Conservation (phyloP, 805 yeast species). For the Saturnispora hagleri region DNA sequence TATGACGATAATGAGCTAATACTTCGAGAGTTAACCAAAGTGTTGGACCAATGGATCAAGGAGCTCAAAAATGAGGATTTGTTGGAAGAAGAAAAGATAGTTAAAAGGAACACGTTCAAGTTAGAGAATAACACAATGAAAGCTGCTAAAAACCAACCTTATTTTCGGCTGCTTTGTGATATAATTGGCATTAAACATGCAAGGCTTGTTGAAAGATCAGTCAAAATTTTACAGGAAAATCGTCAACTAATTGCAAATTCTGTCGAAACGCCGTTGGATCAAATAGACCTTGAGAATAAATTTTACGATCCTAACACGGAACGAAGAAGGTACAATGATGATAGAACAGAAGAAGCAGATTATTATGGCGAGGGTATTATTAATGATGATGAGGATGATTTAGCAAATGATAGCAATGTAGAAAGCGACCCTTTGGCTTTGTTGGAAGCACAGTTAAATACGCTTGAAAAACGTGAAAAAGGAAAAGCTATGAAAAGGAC, state of each 20-base stretch:
- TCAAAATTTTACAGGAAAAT: constrained; percentile 8
- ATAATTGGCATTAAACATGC: constrained; percentile 18
- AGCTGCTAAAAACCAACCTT: constrained; percentile 10
- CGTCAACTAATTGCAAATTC: constrained; percentile 15
- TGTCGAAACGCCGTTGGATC: constrained; percentile 18
- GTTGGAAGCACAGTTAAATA: constrained; percentile 27
- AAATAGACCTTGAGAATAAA: constrained; percentile 17
- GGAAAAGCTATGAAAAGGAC: constrained; percentile 21
- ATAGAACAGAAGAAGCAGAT: constrained; percentile 7
- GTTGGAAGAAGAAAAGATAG: not conserved
- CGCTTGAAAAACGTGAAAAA: constrained; percentile 12
- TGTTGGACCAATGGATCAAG: constrained; percentile 12
- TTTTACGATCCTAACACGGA: constrained; percentile 10
- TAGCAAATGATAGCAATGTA: constrained; percentile 29
- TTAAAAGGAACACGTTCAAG: constrained; percentile 4
- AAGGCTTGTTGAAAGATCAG: constrained; percentile 5
- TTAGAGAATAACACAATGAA: constrained; percentile 5
- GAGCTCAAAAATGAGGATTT: constrained; percentile 6
- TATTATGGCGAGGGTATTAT: constrained; percentile 13
- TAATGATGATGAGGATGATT: constrained; percentile 21
- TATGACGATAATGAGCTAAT: constrained; percentile 38
- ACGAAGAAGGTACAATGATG: not conserved
- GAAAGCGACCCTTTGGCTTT: constrained; percentile 34
- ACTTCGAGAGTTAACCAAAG: constrained; percentile 35
- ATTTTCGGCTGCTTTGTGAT: constrained; percentile 18